Evolutionary conservation across 352 stramenopile genomes (phyloP).

Genomic region (Thalassiosira ordinaria): DNA sequence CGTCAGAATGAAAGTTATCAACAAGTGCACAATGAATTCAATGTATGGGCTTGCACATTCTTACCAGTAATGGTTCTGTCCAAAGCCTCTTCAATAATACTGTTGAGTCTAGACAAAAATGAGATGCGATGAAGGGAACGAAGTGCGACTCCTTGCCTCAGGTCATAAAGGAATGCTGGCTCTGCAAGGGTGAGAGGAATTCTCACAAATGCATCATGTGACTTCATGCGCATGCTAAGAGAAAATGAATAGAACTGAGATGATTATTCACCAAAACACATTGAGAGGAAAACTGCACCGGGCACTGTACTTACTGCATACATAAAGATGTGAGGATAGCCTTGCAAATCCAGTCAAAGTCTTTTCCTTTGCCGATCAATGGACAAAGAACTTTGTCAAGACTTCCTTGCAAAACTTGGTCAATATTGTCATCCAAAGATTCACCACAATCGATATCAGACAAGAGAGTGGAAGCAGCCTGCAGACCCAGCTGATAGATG

Average conservation of each 20-base stretch:
- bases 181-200: constrained; percentile 80
- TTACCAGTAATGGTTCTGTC: constrained; percentile 73
- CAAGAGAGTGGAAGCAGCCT: constrained; percentile 69
- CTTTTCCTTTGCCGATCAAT: constrained; percentile 46
- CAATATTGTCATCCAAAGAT: constrained; percentile 36
- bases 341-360: constrained; percentile 77
- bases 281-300: no score
- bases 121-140: constrained; percentile 75
- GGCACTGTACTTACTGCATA: constrained; percentile 55
- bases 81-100: constrained; percentile 71
- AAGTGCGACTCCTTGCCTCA: constrained; percentile 73
- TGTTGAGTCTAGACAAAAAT: constrained; percentile 78
- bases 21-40: not conserved
- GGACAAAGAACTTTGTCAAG: constrained; percentile 50
- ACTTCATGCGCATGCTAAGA: constrained; percentile 63
- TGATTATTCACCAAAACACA: no score
- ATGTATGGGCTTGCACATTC: constrained; percentile 14
- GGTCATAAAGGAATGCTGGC: constrained; percentile 64
- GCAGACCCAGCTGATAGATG: constrained; percentile 82
- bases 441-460: constrained; percentile 52
- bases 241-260: not conserved
- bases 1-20: constrained; percentile 5
- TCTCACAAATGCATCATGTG: constrained; percentile 71
- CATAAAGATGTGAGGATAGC: constrained; percentile 65
- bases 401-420: constrained; percentile 29